A percentile compares a stretch with the other conserved stretches of the same genome.
These are phyloP conservation scores for Solanum pimpinellifolium DNA, from an alignment of 257 asterid species.

Conservation along the genomic window DNA sequence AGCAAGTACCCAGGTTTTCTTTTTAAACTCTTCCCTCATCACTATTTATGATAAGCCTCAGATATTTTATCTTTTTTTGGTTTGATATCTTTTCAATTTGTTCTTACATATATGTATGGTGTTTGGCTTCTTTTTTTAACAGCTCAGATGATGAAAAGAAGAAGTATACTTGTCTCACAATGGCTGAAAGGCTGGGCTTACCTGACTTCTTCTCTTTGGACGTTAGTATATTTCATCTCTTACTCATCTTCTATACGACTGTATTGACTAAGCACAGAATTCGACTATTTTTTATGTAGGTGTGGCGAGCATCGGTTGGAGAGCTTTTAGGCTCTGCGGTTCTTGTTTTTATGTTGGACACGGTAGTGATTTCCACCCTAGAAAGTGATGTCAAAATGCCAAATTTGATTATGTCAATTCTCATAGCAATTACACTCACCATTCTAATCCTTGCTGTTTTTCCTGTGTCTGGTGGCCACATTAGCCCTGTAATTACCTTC, in stretches of 20 bases:
- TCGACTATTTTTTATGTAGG: conserved; percentile 13
- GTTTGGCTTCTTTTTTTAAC: not conserved
- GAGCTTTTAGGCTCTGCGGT: conserved; percentile 64
- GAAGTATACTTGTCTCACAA: conserved; percentile 7
- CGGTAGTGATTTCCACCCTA: conserved; percentile 50
- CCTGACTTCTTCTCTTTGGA: conserved; percentile 35
- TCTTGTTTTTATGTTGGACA: conserved; percentile 56
- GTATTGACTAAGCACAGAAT: not conserved
- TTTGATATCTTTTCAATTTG: not conserved
- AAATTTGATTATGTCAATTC: conserved; percentile 36
- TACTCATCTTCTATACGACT: not conserved
- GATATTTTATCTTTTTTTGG: not conserved
- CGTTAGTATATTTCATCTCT: conserved; percentile 15
- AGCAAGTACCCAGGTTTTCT: conserved; percentile 1
- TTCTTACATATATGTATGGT: not conserved
- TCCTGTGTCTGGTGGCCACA: conserved; percentile 79
- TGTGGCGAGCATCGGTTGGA: conserved; percentile 70
- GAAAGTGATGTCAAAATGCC: conserved; percentile 43
- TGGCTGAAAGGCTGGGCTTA: conserved; percentile 39
- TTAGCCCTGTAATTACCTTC: conserved; percentile 70
- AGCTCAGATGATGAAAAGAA: conserved; percentile 4
- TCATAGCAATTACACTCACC: conserved; percentile 35
- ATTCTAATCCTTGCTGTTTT: conserved; percentile 59
- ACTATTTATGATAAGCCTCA: not conserved
- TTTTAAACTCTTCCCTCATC: not conserved